Evolutionary conservation across 345 rosid genomes (phyloP), one percentile per base, ranked within the genome.

Genomic region (Ceriops tagal): DNA sequence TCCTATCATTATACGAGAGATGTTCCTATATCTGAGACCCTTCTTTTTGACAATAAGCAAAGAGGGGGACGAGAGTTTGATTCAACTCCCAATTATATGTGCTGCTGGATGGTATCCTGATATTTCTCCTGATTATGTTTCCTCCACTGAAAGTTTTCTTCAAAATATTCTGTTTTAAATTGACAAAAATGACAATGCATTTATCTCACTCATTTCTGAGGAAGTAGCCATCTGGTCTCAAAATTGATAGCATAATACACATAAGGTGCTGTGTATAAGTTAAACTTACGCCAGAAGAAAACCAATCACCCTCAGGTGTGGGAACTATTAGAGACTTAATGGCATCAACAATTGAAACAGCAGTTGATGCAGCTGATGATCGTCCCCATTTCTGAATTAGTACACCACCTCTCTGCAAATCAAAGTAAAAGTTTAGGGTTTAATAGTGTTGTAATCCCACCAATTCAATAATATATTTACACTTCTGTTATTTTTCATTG

Each of bases 331-430:
- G 88, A 58, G 99, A 90, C 82, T 85, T 95, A 8, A 95, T 90
- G 70, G 96, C 96, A 71, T 95, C 99, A 71, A 64, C 96, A 60
- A 92, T 87, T 60, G 99, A 95, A 51, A 95, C 88, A 51, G 97
- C 86, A 15, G 99, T 95, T 65, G 99, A 95, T 68, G 99, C 97
- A 70, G 99, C 99, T 20, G 99, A 95, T 51, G 99, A 95, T 81
- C 99, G 83, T 76, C 99, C 99, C 99, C 99, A 95, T 80, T 95
- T 95, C 86, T 95, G 62, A 79, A 95, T 95, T 69, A 95, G 77
- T 32, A 73, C 82, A 52, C 99, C 99, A 73, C 99, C 99, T 86
- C 99, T 84, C 99, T 92, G 86, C 69, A 78, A 68, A 76, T 61
- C 62, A 74, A 77, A 49, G 37, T 26, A 28, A 27, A 64, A 47